Percentiles rank a stretch among this genome's conserved stretches.
Conservation (phyloP, 2,329 filamentous ascomycete species). For the Alternaria panax region DNA sequence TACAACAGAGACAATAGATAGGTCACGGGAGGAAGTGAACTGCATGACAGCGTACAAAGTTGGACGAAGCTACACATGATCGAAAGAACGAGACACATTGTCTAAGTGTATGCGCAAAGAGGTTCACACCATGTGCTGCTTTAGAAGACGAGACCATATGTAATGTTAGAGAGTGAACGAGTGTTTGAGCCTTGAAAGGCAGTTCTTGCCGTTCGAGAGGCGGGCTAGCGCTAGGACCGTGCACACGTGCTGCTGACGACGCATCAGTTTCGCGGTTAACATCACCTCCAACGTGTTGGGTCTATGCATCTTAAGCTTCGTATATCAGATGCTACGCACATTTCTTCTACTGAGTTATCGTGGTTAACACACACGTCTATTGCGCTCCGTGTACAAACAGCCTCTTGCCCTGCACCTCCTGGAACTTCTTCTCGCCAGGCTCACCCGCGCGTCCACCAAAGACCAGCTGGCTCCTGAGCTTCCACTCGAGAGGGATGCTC, state of each 20-base stretch:
- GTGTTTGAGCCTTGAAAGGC: not conserved
- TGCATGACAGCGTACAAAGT: not conserved
- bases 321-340: not conserved
- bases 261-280: not conserved
- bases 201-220: not conserved
- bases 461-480: slow-evolving; percentile 82
- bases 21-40: not conserved
- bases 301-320: not conserved
- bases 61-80: not conserved
- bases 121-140: not conserved
- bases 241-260: not conserved
- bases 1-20: not conserved
- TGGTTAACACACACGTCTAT: slow-evolving; percentile 1
- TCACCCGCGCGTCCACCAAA: slow-evolving; percentile 70
- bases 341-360: not conserved
- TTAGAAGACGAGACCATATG: not conserved
- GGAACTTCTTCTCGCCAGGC: slow-evolving; percentile 69
- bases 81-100: not conserved
- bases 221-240: not conserved
- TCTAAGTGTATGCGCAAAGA: not conserved
- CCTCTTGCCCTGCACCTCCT: slow-evolving; percentile 67
- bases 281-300: not conserved
- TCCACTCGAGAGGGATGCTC: slow-evolving; percentile 75
- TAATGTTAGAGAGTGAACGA: not conserved
- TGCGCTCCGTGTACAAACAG: slow-evolving; percentile 56